phyloP scores from a whole-genome alignment of 208 protist species.

The Leptomonas seymouri region DNA sequence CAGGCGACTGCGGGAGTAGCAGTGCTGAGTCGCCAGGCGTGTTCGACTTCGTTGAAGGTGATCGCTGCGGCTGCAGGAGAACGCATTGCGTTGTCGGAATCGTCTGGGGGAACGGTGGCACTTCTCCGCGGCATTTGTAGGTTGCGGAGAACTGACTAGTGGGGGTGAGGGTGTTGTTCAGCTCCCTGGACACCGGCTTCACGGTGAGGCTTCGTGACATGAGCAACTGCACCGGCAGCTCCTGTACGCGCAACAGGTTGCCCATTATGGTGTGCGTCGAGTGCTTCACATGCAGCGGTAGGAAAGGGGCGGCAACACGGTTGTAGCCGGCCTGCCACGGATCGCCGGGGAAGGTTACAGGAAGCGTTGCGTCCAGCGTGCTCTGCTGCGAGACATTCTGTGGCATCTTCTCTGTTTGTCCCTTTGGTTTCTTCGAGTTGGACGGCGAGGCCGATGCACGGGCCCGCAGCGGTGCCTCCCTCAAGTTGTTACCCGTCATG shows the following conservation, averaged over 20 bases:
- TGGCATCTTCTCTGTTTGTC: slow-evolving; percentile 33
- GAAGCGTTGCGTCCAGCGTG: slow-evolving; percentile 31
- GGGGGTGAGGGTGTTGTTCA: slow-evolving; percentile 15
- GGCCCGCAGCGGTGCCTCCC: slow-evolving; percentile 4
- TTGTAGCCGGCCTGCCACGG: slow-evolving; percentile 76
- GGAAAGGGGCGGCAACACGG: slow-evolving; percentile 54
- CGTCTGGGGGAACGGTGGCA: slow-evolving; percentile 3
- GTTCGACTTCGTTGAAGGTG: background rate
- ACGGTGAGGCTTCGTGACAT: slow-evolving; percentile 42
- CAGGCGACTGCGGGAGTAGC: slow-evolving; percentile 17
- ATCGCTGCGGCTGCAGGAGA: slow-evolving; percentile 26
- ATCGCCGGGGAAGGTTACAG: slow-evolving; percentile 32
- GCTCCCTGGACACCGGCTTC: slow-evolving; percentile 27
- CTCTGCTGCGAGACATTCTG: slow-evolving; percentile 37
- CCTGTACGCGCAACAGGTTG: slow-evolving; percentile 49
- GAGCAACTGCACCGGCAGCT: slow-evolving; percentile 55
- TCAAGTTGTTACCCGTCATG: slow-evolving; percentile 43
- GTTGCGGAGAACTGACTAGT: background rate
- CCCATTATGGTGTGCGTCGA: slow-evolving; percentile 66
- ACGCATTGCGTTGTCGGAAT: slow-evolving; percentile 7
- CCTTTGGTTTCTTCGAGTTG: slow-evolving; percentile 22
- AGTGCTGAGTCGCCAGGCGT: background rate
- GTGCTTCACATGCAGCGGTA: slow-evolving; percentile 43
- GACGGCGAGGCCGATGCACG: background rate
- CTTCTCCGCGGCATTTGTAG: slow-evolving; percentile 27